phyloP scores from a whole-genome alignment of 345 rosid genomes.

The Hevea brasiliensis region DNA sequence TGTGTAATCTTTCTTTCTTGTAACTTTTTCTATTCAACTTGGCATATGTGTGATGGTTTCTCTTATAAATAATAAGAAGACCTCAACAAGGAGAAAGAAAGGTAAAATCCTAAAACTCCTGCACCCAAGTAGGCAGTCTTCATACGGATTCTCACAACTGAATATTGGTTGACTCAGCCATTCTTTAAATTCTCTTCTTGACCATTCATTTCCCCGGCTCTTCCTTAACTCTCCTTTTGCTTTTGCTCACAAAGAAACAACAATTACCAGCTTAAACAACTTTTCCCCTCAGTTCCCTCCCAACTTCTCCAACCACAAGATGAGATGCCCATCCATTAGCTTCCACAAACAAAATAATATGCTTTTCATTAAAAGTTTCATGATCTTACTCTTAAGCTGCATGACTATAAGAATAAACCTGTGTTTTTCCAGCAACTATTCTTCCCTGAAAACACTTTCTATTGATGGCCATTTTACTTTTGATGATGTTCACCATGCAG shows the following conservation, averaged over 20 bases:
- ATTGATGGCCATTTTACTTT: slow-evolving; percentile 74
- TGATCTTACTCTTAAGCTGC: slow-evolving; percentile 61
- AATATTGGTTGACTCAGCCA: slow-evolving; percentile 61
- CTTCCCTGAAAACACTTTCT: slow-evolving; percentile 56
- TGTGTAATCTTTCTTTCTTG: slow-evolving; percentile 71
- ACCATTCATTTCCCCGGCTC: slow-evolving; percentile 39
- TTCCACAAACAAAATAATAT: slow-evolving; percentile 46
- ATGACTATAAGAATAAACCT: slow-evolving; percentile 54
- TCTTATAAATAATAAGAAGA: slow-evolving; percentile 17
- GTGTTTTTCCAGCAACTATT: slow-evolving; percentile 62
- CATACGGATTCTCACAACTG: slow-evolving; percentile 59
- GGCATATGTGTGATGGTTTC: slow-evolving; percentile 44
- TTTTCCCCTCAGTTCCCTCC: slow-evolving; percentile 22
- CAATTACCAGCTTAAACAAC: slow-evolving; percentile 28
- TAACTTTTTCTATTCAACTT: slow-evolving; percentile 60
- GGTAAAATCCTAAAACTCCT: slow-evolving; percentile 47
- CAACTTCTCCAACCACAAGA: slow-evolving; percentile 32
- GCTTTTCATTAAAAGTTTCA: slow-evolving; percentile 52
- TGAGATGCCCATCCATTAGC: slow-evolving; percentile 42
- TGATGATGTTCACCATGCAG: slow-evolving; percentile 62
- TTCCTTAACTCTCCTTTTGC: slow-evolving; percentile 34
- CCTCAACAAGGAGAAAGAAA: slow-evolving; percentile 42
- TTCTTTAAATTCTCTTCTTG: slow-evolving; percentile 56
- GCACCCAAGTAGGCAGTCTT: slow-evolving; percentile 64
- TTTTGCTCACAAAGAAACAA: slow-evolving; percentile 20